Conservation (phyloP, 1,139 yeast genomes). For the Trichomonascaceae sp. region DNA sequence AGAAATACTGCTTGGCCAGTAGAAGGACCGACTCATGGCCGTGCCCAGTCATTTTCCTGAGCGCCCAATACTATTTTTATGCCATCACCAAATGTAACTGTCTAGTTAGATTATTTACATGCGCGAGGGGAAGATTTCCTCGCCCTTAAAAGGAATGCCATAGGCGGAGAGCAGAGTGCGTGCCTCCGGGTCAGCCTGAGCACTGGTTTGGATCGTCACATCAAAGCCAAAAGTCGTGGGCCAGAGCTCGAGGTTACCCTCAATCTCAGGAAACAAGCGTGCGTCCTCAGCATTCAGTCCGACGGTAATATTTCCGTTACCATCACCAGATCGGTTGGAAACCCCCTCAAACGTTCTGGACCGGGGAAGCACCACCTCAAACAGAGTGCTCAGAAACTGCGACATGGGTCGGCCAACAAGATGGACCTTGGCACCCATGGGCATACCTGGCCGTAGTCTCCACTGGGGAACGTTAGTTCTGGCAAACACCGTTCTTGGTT, state of each 20-base stretch:
- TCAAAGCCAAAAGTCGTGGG: constrained; percentile 80
- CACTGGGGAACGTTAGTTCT: constrained; percentile 74
- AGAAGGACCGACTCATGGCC: too few species aligned
- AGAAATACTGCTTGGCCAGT: constrained; percentile 70
- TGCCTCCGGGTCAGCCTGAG: constrained; percentile 89
- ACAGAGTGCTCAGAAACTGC: constrained; percentile 73
- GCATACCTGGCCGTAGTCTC: constrained; percentile 78
- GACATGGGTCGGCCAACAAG: constrained; percentile 72
- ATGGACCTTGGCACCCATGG: constrained; percentile 82
- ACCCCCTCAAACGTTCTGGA: constrained; percentile 80
- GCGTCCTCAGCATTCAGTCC: constrained; percentile 73
- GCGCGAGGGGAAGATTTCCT: constrained; percentile 29
- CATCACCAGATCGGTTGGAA: constrained; percentile 65
- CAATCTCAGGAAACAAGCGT: constrained; percentile 84
- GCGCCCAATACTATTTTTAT: too few species aligned
- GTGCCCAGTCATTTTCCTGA: too few species aligned
- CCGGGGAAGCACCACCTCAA: constrained; percentile 89
- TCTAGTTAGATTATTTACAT: too few species aligned
- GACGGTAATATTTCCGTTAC: constrained; percentile 72
- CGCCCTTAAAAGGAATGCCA: constrained; percentile 66
- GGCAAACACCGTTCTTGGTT: constrained; percentile 62
- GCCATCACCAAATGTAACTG: too few species aligned
- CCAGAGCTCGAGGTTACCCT: constrained; percentile 81
- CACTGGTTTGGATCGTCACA: constrained; percentile 74
- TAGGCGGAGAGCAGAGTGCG: constrained; percentile 69